Evolutionary conservation across 495 filamentous ascomycete species (phyloP).

Genomic region (Talaromyces proteolyticus): DNA sequence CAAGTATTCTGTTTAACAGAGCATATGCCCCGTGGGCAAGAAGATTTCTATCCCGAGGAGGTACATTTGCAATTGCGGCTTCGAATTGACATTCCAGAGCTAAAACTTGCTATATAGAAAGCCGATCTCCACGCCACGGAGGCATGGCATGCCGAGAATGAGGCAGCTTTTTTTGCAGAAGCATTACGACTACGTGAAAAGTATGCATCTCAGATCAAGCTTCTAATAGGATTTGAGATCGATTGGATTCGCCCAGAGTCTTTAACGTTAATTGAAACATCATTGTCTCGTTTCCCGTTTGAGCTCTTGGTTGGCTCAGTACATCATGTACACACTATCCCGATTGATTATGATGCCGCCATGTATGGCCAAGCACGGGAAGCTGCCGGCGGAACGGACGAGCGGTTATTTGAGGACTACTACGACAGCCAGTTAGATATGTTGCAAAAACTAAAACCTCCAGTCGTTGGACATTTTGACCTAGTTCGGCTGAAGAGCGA

Average conservation of each 20-base stretch:
- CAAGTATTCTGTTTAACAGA: conserved; percentile 85
- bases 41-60: conserved; percentile 92
- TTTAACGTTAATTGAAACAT: conserved; percentile 44
- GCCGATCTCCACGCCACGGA: too few species aligned
- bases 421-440: conserved; percentile 84
- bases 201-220: conserved; percentile 65
- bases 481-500: conserved; percentile 75
- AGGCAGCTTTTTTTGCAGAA: conserved; percentile 66
- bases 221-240: conserved; percentile 86
- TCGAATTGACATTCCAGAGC: too few species aligned
- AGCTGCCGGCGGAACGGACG: conserved; percentile 57
- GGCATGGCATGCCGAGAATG: conserved; percentile 42
- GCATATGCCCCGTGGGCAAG: conserved; percentile 77
- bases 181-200: conserved; percentile 62
- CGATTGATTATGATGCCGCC: conserved; percentile 77
- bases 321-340: conserved; percentile 78
- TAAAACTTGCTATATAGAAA: too few species aligned
- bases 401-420: conserved; percentile 69
- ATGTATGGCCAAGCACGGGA: conserved; percentile 61
- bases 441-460: conserved; percentile 65
- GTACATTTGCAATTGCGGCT: conserved; percentile 31
- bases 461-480: conserved; percentile 90
- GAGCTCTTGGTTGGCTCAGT: conserved; percentile 90
- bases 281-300: conserved; percentile 55
- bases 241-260: conserved; percentile 83